phyloP scores from a whole-genome alignment of 106 monocot species.

The Cymbidium sinense region DNA sequence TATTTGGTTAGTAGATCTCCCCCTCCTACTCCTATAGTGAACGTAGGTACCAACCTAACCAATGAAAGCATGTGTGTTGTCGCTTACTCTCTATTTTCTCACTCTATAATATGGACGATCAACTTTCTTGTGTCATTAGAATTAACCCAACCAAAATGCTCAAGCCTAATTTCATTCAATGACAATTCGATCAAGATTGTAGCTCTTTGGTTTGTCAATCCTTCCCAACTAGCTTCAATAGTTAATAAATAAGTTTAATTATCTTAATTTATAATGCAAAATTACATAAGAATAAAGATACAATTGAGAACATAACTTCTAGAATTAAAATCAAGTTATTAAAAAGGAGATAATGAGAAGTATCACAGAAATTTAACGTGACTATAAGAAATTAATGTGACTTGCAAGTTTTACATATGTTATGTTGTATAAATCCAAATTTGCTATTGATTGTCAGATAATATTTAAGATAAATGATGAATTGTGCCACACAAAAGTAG shows the following conservation, averaged over 20 bases:
- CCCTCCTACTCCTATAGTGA: too few species aligned
- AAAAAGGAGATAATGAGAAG: not conserved
- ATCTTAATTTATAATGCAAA: not conserved
- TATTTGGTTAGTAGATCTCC: too few species aligned
- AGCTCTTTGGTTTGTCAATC: too few species aligned
- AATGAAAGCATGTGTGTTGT: too few species aligned
- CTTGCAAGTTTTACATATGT: not conserved
- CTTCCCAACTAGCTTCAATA: too few species aligned
- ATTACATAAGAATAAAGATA: not conserved
- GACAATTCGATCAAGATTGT: too few species aligned
- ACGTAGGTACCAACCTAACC: too few species aligned
- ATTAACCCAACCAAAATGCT: too few species aligned
- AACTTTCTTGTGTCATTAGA: too few species aligned
- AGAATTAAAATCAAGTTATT: not conserved
- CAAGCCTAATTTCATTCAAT: too few species aligned
- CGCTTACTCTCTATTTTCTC: too few species aligned
- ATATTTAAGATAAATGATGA: not conserved
- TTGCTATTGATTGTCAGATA: not conserved
- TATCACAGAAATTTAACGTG: not conserved
- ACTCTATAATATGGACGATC: too few species aligned
- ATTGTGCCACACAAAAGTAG: not conserved
- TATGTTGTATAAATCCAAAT: not conserved
- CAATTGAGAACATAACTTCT: not conserved
- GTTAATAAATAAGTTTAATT: not conserved
- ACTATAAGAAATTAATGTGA: not conserved